Evolutionary conservation across 2,329 filamentous ascomycete genomes (phyloP).

Genomic region (Alternaria ethzedia): DNA sequence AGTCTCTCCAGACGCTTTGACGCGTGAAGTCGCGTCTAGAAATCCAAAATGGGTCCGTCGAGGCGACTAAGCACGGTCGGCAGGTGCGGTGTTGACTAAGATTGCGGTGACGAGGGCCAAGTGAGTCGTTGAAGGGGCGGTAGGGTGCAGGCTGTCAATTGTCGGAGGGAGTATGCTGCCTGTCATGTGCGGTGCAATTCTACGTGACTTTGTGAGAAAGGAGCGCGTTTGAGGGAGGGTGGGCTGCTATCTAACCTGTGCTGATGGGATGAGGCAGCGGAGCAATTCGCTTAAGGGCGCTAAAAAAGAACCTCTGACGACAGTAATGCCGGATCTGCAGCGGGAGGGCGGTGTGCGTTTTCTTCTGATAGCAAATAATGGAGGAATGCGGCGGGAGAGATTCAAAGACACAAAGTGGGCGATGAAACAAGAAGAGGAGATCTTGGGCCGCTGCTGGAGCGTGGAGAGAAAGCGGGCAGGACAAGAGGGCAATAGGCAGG

Average conservation of each 20-base stretch:
- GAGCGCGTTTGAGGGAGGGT: constrained; percentile 28
- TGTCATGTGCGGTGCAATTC: constrained; percentile 20
- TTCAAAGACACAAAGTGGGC: background rate
- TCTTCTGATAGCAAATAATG: constrained; percentile 1
- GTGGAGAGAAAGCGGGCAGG: constrained; percentile 6
- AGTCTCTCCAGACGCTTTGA: constrained; percentile 42
- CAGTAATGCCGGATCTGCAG: constrained; percentile 18
- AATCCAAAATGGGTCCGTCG: constrained; percentile 29
- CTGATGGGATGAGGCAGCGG: constrained; percentile 39
- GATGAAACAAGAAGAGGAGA: background rate
- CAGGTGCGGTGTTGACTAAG: constrained; percentile 30
- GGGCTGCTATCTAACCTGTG: constrained; percentile 38
- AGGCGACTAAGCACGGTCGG: constrained; percentile 34
- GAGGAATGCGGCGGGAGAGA: background rate
- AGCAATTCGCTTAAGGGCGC: constrained; percentile 42
- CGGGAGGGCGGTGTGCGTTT: constrained; percentile 14
- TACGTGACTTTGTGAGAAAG: constrained; percentile 28
- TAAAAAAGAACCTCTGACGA: constrained; percentile 40
- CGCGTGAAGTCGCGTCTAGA: constrained; percentile 50
- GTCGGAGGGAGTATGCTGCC: constrained; percentile 26
- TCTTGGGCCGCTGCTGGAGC: background rate
- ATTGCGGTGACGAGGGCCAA: constrained; percentile 44
- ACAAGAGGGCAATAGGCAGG: background rate
- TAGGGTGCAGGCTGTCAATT: constrained; percentile 22
- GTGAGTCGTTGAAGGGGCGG: constrained; percentile 15